phyloP scores from a whole-genome alignment of 306 rosid genomes.

The Vigna hirtella region DNA sequence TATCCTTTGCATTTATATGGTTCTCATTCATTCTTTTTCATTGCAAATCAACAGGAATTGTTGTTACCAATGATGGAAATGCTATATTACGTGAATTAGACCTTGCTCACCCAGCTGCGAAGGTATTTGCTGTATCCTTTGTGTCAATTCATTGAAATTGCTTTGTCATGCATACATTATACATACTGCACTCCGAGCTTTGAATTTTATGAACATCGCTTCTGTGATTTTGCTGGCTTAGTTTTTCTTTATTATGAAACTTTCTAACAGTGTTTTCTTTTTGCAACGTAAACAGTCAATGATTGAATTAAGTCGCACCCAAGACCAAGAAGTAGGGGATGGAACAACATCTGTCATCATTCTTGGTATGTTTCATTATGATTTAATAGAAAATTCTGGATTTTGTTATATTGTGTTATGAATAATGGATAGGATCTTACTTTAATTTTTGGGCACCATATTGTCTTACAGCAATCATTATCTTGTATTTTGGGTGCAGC shows the following conservation, averaged over 20 bases:
- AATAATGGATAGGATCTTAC: conserved; percentile 10
- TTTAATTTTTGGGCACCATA: neutral
- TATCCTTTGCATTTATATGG: conserved; percentile 15
- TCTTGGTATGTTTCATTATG: conserved; percentile 68
- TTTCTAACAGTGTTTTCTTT: conserved; percentile 31
- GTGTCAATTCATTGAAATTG: conserved; percentile 28
- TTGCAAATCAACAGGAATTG: conserved; percentile 70
- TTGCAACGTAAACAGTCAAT: conserved; percentile 69
- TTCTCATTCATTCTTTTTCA: neutral
- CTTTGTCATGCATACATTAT: neutral
- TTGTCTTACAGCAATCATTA: conserved; percentile 7
- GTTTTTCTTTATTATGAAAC: conserved; percentile 30
- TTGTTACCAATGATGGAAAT: conserved; percentile 98
- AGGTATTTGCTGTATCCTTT: conserved; percentile 61
- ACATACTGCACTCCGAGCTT: neutral
- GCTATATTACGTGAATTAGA: conserved; percentile 95
- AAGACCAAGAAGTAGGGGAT: conserved; percentile 98
- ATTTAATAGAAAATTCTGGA: conserved; percentile 4
- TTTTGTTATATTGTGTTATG: conserved; percentile 20
- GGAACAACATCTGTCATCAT: conserved; percentile 97
- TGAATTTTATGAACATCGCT: neutral
- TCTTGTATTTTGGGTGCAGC: conserved; percentile 59
- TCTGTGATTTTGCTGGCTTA: conserved; percentile 13
- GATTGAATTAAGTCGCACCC: conserved; percentile 97
- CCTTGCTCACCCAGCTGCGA: conserved; percentile 97